Evolutionary conservation across 352 stramenopile genomes (phyloP).

Genomic region (Phytopythium oedochilum): DNA sequence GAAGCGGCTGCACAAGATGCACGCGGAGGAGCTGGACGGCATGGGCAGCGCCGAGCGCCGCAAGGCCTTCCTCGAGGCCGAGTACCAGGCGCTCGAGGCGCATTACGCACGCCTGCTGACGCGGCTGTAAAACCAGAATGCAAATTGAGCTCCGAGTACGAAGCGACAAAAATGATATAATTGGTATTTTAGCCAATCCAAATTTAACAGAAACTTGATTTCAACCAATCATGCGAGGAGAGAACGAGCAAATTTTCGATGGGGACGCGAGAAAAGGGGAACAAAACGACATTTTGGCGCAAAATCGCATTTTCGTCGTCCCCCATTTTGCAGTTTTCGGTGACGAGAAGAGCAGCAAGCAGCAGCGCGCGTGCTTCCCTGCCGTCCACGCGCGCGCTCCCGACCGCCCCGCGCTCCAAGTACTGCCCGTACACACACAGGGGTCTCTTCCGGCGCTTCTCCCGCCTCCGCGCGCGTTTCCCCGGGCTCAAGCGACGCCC

Average conservation of each 20-base stretch:
- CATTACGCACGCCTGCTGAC: conserved; percentile 46
- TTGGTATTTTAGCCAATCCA: background rate
- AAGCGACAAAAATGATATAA: background rate
- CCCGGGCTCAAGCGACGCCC: background rate
- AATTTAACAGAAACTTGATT: background rate
- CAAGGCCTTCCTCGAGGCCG: conserved; percentile 72
- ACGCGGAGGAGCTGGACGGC: conserved; percentile 67
- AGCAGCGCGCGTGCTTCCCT: background rate
- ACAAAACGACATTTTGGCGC: background rate
- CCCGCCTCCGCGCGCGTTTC: background rate
- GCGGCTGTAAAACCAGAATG: conserved; percentile 9
- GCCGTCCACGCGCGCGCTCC: background rate
- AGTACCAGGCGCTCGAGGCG: conserved; percentile 46
- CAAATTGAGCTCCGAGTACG: background rate
- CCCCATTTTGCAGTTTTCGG: too few species aligned
- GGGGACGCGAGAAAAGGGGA: background rate
- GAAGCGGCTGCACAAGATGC: conserved; percentile 64
- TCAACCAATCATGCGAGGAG: conserved; percentile 5
- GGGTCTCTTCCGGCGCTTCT: background rate
- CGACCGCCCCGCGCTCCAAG: too few species aligned
- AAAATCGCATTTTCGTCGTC: too few species aligned
- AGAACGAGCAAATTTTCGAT: background rate
- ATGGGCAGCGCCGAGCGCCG: conserved; percentile 64
- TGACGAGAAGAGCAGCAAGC: background rate
- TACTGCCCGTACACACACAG: background rate